Base-by-base conservation (phyloP, 2,329 filamentous ascomycete genomes). In the Diplocarpon rosae region DNA sequence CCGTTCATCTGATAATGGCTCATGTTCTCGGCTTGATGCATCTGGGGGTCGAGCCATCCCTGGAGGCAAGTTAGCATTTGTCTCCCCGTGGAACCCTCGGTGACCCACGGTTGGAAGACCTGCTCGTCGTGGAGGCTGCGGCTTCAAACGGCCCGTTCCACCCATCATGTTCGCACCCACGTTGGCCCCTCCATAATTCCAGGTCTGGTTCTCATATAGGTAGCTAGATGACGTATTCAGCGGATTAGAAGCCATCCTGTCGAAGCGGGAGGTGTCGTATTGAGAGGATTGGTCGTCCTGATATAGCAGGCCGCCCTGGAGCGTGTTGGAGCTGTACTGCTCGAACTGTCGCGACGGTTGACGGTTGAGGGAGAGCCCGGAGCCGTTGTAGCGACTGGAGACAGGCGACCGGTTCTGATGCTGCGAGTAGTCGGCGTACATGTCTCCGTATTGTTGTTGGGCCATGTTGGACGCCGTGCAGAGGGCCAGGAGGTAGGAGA, bases 281-380 rank as follows among this genome's bases (percentile, higher is more conserved):
- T 68, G 70, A 16, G 42, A 70, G 53, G 75, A 72, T 56, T 83
- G 78, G 43, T 92, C 85, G 41, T 75, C 71, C 13, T 72, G 70
- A 64, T 90, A 94, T 42, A 89, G 70, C 33, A 35, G 33, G 15
- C 33, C 33, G 47, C 76, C 77, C 39, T 78, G 77, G 42, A 54
- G 33, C 30, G 44, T 47, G 39, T 45, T 43, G 14, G 35, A 35
- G 49, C 73, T 76, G 60, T 83, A 82, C 49, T 73, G 71, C 55
- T 94, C 87, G 62, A 89, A 85, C 55, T 84, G 83, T 56, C 86
- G 77, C 56, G 87, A 89, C 35, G 78, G 70, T 61, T 83, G 80
- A 55, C 84, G 78, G 59, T 83, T 78, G 46, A 84, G 68, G 47
- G 73, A 70, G 70, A 81, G 69, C 61, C 20, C 20, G 20, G 69